Conservation (phyloP, 306 rosid species). For the Malus asiatica region DNA sequence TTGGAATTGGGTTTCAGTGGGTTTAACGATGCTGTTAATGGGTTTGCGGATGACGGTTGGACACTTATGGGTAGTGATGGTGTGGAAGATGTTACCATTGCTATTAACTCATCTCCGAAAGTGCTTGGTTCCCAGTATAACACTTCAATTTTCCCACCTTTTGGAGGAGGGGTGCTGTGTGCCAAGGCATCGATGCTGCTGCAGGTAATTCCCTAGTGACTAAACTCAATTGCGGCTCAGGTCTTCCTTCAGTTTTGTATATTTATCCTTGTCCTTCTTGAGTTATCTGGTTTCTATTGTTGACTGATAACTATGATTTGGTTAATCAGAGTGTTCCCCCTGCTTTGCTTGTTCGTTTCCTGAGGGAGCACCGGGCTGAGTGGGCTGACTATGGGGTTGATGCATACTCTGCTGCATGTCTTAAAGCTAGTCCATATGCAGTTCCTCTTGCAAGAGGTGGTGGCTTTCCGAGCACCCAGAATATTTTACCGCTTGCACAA, state of each 20-base stretch:
- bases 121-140: slow-evolving; percentile 60
- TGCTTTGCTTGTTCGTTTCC: slow-evolving; percentile 86
- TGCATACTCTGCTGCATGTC: slow-evolving; percentile 86
- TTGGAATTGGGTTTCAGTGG: slow-evolving; percentile 42
- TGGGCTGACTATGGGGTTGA: slow-evolving; percentile 99
- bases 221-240: not conserved
- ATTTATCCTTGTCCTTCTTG: not conserved
- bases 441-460: slow-evolving; percentile 86
- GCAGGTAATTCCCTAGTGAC: slow-evolving; percentile 43
- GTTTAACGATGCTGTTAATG: slow-evolving; percentile 93
- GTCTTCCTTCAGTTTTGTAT: not conserved
- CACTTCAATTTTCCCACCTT: slow-evolving; percentile 53
- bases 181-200: slow-evolving; percentile 97
- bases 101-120: slow-evolving; percentile 66
- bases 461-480: slow-evolving; percentile 83
- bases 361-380: slow-evolving; percentile 96
- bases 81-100: slow-evolving; percentile 80
- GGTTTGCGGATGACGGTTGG: slow-evolving; percentile 93
- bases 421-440: slow-evolving; percentile 74
- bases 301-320: not conserved
- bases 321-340: slow-evolving; percentile 80
- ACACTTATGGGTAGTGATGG: slow-evolving; percentile 78
- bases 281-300: not conserved
- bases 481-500: slow-evolving; percentile 83
- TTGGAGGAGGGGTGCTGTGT: slow-evolving; percentile 86